A percentile compares a stretch with the other conserved stretches of the same genome.
phyloP scores from a whole-genome alignment of 306 rosid species.

The Begonia loranthoides region DNA sequence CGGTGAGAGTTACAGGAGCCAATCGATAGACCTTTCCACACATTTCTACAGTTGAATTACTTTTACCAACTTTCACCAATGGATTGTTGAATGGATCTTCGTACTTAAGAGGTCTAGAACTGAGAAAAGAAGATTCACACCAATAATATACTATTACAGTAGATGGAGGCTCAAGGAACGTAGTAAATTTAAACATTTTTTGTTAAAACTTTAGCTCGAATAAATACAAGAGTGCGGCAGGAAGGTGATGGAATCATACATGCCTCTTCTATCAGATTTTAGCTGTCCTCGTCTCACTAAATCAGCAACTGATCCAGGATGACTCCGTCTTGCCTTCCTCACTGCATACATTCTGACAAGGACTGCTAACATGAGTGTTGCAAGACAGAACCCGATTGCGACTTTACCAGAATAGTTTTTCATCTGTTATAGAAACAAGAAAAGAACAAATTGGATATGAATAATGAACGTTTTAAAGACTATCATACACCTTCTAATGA shows the following conservation, averaged over 20 bases:
- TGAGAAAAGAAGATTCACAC: conserved; percentile 12
- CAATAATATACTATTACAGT: not conserved
- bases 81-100: conserved; percentile 95
- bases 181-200: too few species aligned
- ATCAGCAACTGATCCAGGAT: conserved; percentile 87
- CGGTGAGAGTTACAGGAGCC: conserved; percentile 87
- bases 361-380: conserved; percentile 30
- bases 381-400: conserved; percentile 50
- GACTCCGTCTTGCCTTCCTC: conserved; percentile 32
- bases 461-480: not conserved
- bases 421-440: conserved; percentile 13
- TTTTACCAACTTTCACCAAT: conserved; percentile 66
- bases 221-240: not conserved
- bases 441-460: not conserved
- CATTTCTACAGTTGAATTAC: conserved; percentile 69
- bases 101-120: conserved; percentile 76
- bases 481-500: too few species aligned
- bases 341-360: conserved; percentile 21
- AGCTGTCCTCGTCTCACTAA: conserved; percentile 90
- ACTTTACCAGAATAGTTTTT: conserved; percentile 31
- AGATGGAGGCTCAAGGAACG: too few species aligned
- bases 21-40: conserved; percentile 86
- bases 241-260: conserved; percentile 53
- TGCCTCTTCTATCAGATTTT: conserved; percentile 98
- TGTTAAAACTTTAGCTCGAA: not conserved